Evolutionary conservation across 345 rosid species (phyloP).

Genomic region (Citrus hindsii): DNA sequence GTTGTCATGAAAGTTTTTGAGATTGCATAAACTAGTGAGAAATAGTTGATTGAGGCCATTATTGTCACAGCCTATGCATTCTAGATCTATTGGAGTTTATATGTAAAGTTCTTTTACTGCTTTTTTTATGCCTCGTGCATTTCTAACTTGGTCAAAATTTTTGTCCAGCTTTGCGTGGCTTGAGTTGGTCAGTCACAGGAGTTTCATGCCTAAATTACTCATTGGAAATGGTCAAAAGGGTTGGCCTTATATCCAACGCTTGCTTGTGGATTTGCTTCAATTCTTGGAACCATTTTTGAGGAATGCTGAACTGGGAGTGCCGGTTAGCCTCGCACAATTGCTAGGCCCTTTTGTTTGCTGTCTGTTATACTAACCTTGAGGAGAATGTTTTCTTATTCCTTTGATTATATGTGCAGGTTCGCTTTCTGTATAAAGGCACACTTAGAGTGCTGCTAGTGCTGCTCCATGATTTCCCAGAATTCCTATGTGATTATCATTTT

Average conservation of each 20-base stretch:
- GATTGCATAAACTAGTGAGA: not conserved
- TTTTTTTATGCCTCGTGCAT: not conserved
- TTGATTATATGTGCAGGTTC: slow-evolving; percentile 46
- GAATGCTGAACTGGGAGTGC: slow-evolving; percentile 76
- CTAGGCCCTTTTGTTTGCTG: not conserved
- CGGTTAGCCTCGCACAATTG: slow-evolving; percentile 48
- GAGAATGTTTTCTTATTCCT: slow-evolving; percentile 2
- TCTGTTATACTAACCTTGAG: not conserved
- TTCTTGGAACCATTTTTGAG: slow-evolving; percentile 96
- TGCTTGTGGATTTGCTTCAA: slow-evolving; percentile 90
- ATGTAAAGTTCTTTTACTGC: not conserved
- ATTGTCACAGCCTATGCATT: not conserved
- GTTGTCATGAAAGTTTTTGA: too few species aligned
- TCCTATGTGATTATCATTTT: slow-evolving; percentile 95
- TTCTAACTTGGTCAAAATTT: slow-evolving; percentile 8
- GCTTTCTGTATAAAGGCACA: slow-evolving; percentile 83
- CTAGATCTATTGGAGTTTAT: not conserved
- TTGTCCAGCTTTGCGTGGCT: slow-evolving; percentile 94
- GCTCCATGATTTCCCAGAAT: slow-evolving; percentile 97
- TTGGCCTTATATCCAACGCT: slow-evolving; percentile 85
- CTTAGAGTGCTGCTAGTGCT: slow-evolving; percentile 91
- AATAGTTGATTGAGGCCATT: not conserved
- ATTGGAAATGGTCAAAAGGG: slow-evolving; percentile 84
- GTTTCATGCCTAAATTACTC: slow-evolving; percentile 96
- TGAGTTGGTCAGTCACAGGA: slow-evolving; percentile 91